phyloP scores from a whole-genome alignment of 1,284 basidiomycete genomes.

The Leccinum glutinopallens region DNA sequence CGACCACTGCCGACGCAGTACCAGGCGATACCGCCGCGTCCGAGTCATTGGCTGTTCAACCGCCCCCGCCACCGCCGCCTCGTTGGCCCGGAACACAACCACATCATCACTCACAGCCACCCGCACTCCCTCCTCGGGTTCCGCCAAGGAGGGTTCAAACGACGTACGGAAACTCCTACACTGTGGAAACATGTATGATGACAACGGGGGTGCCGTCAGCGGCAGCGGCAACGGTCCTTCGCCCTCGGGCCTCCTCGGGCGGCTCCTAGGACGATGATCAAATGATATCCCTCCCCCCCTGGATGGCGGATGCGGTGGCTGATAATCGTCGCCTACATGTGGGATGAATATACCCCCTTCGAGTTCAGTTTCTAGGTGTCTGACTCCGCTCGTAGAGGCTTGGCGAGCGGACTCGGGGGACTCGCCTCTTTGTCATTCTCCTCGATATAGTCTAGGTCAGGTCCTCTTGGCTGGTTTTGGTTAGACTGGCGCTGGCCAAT shows the following conservation, averaged over 20 bases:
- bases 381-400: neutral
- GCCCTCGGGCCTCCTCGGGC: conserved; percentile 24
- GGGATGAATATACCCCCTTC: neutral
- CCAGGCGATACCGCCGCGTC: no score
- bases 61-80: neutral
- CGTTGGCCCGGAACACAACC: neutral
- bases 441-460: neutral
- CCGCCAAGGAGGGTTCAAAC: conserved; percentile 14
- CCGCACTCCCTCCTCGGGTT: conserved; percentile 16
- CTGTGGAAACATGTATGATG: conserved; percentile 8
- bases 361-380: neutral
- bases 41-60: neutral
- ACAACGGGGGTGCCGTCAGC: neutral
- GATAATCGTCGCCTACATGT: neutral
- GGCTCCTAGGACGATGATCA: conserved; percentile 26
- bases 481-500: neutral
- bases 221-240: neutral
- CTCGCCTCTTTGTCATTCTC: neutral
- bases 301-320: neutral
- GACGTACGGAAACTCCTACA: conserved; percentile 18
- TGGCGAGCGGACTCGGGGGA: neutral
- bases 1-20: no score
- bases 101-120: neutral
- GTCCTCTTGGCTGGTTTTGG: neutral
- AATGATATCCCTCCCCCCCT: neutral